Base-by-base conservation (phyloP, 805 yeast species). In the Kluyveromyces lactis region DNA sequence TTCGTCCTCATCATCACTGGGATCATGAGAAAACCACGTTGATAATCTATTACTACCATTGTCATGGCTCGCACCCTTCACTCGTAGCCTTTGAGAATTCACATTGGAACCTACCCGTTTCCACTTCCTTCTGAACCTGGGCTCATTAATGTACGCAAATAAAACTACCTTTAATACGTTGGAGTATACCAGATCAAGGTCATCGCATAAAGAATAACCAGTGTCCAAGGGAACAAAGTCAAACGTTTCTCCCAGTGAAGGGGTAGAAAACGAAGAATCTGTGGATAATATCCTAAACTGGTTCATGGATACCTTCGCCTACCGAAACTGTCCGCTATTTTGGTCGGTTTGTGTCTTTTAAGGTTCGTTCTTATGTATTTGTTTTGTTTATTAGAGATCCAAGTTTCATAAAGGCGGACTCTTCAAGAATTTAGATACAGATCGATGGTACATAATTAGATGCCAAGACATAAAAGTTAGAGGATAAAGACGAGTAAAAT, bases 131-230 rank as follows among this genome's bases (percentile, higher is more conserved):
- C 69, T 58, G 60, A 79, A 81, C 27, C 86, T 58, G 2, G 84
- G 84, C 55, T 79, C 86, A 42, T 71, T 75, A 39, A 73, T 62
- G 49, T 81, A 79, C 35, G 77, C 81, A 15, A 82, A 54, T 10
- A 82, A 56, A 2, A 80, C 54, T 5, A 77, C 58, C 49, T 78
- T 76, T 33, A 81, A 51, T 1, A 79, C 67, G 23, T 72, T 66
- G 35, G 68, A 68, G 47, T 81, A 80, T 3, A 77, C 58, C 23
- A 60, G 64, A 6, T 40, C 34, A 10, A 39, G 9, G 12, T 38
- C 37, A 4, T 37, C 38, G 6, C 26, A 26, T 3, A 38, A 15
- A 12, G 36, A 31, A 31, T 24, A 31, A n/a, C 17, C 18, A 4
- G 6, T 13, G 16, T 27, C 30, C 30, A 27, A 27, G 5, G 30